Base-by-base conservation (phyloP, 768 basidiomycete species). In the Boletellus sp. region DNA sequence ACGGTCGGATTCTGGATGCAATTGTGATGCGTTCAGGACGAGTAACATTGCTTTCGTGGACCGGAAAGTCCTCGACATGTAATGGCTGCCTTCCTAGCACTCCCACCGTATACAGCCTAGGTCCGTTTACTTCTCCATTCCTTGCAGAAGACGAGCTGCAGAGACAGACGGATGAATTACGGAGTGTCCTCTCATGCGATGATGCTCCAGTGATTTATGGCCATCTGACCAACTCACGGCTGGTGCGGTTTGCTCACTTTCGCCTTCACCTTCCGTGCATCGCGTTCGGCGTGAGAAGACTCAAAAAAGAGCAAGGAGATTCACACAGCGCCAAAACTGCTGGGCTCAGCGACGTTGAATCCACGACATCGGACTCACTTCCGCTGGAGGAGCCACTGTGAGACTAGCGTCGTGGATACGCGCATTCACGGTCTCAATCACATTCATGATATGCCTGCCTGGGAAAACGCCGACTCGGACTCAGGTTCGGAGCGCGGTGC, bases 201-300 rank as follows among this genome's bases (percentile, higher is more conserved):
- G 50, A 45, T 41, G 50, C 44, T 7, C 7, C 35, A 8, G n/a
- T 51, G 17, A 26, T 26, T 6, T 51, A 40, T n/a, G 44, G 38
- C 15, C 6, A 38, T 4, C 6, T 51, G 16, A 45, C 38, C n/a
- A 12, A 37, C n/a, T 33, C 34, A 1, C 37, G 40, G 17, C 44
- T 32, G 3, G 39, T 45, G 7, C 32, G 44, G 15, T 51, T 51
- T 16, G 33, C 17, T 6, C 43, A 50, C 17, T 39, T 33, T 5
- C 49, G 32, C 19, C 43, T 50, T 1, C 37, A 23, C 16, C 37
- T 50, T 16, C 49, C 49, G 11, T 50, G 49, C 15, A 45, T 50
- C 22, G 32, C 39, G 15, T 50, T 50, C 38, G 12, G 20, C 38
- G 37, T 40, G 28, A 40, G 5, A 17, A 33, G 23, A 2, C 28